phyloP scores from a whole-genome alignment of 2,329 filamentous ascomycete species.

The Fusarium burgessii region DNA sequence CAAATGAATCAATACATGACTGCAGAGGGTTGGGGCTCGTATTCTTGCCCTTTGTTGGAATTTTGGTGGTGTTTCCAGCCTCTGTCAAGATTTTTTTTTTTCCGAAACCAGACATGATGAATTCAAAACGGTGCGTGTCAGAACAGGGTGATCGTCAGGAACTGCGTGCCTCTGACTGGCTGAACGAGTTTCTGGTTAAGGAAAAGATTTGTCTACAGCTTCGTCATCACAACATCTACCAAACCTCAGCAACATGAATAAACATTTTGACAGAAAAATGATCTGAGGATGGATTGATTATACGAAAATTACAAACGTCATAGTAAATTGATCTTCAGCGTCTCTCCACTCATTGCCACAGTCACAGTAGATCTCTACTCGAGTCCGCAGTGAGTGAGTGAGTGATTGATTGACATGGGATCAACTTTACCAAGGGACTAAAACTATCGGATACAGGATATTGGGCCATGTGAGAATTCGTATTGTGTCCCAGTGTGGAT shows the following conservation, averaged over 20 bases:
- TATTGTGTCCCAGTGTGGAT: constrained; percentile 8
- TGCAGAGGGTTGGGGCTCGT: constrained; percentile 15
- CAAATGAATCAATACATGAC: constrained; percentile 1
- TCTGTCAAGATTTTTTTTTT: constrained; percentile 10
- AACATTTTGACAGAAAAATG: neutral
- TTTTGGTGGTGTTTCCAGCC: constrained; percentile 9
- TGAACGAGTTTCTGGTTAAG: constrained; percentile 14
- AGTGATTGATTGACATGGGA: constrained; percentile 4
- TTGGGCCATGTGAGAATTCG: constrained; percentile 27
- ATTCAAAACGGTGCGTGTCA: constrained; percentile 35
- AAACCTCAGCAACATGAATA: neutral
- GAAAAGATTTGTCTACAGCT: constrained; percentile 26
- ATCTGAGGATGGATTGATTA: constrained; percentile 1
- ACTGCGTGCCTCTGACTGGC: constrained; percentile 30
- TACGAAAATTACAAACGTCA: constrained; percentile 28
- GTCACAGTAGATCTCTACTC: constrained; percentile 23
- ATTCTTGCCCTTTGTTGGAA: constrained; percentile 17
- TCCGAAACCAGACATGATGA: constrained; percentile 14
- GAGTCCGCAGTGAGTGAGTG: constrained; percentile 8
- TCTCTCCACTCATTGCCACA: constrained; percentile 27
- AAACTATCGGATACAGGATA: constrained; percentile 9
- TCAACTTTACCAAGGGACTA: constrained; percentile 15
- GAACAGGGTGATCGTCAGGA: constrained; percentile 33
- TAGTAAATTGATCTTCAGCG: constrained; percentile 5
- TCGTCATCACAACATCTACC: constrained; percentile 22